Evolutionary conservation across 2,329 filamentous ascomycete species (phyloP).

Genomic region (Davidsoniella australis): DNA sequence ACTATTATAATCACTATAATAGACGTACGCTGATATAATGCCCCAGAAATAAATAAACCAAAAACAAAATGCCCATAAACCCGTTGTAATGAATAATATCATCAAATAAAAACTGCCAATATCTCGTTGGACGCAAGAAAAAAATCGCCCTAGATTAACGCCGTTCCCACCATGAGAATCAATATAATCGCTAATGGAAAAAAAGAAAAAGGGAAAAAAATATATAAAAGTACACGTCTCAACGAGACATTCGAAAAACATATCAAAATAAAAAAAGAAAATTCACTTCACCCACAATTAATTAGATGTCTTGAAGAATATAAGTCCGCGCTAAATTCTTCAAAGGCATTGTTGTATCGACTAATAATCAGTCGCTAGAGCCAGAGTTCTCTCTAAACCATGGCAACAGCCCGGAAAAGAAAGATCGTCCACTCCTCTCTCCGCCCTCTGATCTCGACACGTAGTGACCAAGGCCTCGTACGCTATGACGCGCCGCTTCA

Average conservation of each 20-base stretch:
- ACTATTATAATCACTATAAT: background rate
- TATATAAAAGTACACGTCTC: conserved; percentile 7
- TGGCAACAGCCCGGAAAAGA: conserved; percentile 6
- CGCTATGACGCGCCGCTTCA: conserved; percentile 17
- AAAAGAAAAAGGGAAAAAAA: background rate
- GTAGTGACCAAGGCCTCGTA: background rate
- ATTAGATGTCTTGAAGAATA: background rate
- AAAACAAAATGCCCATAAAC: background rate
- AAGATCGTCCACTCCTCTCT: background rate
- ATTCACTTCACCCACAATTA: background rate
- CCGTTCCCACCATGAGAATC: background rate
- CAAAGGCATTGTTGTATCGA: too few species aligned
- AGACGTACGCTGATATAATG: background rate
- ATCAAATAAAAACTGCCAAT: background rate
- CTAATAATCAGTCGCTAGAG: background rate
- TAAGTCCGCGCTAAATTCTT: background rate
- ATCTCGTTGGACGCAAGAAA: background rate
- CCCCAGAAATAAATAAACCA: background rate
- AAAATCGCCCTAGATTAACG: background rate
- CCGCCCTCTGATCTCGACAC: background rate
- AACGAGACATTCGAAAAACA: background rate
- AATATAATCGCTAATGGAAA: background rate
- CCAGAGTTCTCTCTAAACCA: conserved; percentile 1
- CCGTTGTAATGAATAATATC: too few species aligned
- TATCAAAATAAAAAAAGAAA: background rate